Conservation (phyloP, 1,284 basidiomycete species). For the Cutaneotrichosporon mucoides region DNA sequence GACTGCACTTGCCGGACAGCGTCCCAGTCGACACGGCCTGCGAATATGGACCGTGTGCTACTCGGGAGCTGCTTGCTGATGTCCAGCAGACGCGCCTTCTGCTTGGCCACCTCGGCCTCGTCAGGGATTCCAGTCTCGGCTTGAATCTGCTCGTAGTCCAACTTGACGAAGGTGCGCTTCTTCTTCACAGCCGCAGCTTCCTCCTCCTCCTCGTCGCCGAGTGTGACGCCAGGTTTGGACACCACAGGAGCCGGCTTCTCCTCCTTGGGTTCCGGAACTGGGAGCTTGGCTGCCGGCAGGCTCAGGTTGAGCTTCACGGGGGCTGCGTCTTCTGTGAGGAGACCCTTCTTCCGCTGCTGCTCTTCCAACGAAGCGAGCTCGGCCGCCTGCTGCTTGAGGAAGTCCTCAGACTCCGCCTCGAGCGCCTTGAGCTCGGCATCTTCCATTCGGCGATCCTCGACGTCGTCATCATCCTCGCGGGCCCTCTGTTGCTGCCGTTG, state of each 20-base stretch:
- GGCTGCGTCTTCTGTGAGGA: slow-evolving; percentile 83
- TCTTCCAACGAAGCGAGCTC: slow-evolving; percentile 82
- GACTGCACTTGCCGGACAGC: slow-evolving; percentile 72
- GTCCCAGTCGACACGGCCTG: slow-evolving; percentile 77
- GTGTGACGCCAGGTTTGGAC: slow-evolving; percentile 52
- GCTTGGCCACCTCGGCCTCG: slow-evolving; percentile 55
- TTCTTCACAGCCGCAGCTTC: slow-evolving; percentile 66
- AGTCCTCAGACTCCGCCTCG: slow-evolving; percentile 77
- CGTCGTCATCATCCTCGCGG: slow-evolving; percentile 72
- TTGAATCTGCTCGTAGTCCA: slow-evolving; percentile 61
- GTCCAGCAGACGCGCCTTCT: slow-evolving; percentile 69
- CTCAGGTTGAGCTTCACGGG: slow-evolving; percentile 78
- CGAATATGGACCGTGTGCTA: slow-evolving; percentile 70
- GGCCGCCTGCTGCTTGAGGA: slow-evolving; percentile 82
- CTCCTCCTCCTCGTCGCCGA: slow-evolving; percentile 73
- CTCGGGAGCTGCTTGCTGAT: slow-evolving; percentile 65
- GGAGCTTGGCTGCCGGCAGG: slow-evolving; percentile 50
- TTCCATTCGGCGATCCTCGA: slow-evolving; percentile 73
- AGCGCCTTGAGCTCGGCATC: slow-evolving; percentile 77
- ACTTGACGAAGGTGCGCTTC: slow-evolving; percentile 72
- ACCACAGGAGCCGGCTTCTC: slow-evolving; percentile 47
- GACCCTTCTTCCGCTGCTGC: slow-evolving; percentile 77
- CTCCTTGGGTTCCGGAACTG: slow-evolving; percentile 18
- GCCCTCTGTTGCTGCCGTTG: slow-evolving; percentile 62
- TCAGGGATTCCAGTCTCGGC: slow-evolving; percentile 19